Evolutionary conservation across 331 rosid species (phyloP).

Genomic region (Malus hybrid): DNA sequence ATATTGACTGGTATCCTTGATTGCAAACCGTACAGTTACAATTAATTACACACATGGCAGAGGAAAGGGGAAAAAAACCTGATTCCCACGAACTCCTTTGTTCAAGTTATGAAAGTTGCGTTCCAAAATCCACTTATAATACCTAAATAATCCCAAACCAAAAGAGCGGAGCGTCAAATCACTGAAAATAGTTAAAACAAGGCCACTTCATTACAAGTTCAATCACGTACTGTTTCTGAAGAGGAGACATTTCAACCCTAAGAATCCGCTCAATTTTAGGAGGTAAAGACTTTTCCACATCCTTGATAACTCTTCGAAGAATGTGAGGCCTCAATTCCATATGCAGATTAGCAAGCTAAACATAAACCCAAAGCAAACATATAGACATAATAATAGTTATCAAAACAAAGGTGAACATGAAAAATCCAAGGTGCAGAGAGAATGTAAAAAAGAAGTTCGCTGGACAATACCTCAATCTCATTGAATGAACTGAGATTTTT

Average conservation of each 20-base stretch:
- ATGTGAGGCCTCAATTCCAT: constrained; percentile 98
- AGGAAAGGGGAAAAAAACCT: constrained; percentile 40
- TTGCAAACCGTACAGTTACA: neutral
- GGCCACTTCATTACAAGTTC: neutral
- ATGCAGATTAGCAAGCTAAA: constrained; percentile 96
- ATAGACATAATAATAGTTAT: neutral
- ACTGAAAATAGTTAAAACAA: neutral
- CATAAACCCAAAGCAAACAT: constrained; percentile 12
- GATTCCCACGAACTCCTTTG: constrained; percentile 99
- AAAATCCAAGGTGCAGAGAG: neutral
- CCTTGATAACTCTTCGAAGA: constrained; percentile 96
- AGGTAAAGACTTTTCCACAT: constrained; percentile 98
- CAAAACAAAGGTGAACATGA: neutral
- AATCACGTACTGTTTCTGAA: constrained; percentile 86
- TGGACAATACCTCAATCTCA: constrained; percentile 70
- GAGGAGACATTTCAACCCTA: constrained; percentile 99
- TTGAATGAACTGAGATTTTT: constrained; percentile 96
- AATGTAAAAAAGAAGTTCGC: neutral
- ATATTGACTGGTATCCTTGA: neutral
- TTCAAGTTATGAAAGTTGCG: constrained; percentile 96
- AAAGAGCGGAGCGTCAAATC: constrained; percentile 10
- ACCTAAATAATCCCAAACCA: constrained; percentile 45
- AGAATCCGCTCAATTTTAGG: constrained; percentile 98
- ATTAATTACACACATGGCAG: neutral
- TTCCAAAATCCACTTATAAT: constrained; percentile 99